These are phyloP conservation scores for Hevea brasiliensis DNA, from an alignment of 345 rosid genomes.

Conservation along the genomic window DNA sequence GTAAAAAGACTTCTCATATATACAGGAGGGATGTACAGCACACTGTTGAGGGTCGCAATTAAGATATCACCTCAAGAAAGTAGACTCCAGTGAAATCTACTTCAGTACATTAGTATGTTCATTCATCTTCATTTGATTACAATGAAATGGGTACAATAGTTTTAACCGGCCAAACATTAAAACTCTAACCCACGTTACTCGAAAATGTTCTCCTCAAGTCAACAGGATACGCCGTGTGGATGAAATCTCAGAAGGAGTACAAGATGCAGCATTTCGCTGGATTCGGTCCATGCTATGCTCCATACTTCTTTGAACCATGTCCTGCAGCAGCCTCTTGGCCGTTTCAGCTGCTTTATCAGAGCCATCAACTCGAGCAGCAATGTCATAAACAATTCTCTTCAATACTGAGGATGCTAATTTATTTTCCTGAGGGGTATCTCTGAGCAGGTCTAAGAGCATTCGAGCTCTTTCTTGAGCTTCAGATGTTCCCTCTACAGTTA, in stretches of 20 bases:
- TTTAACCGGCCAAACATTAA: constrained; percentile 23
- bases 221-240: constrained; percentile 20
- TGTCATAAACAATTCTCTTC: constrained; percentile 59
- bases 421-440: constrained; percentile 63
- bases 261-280: constrained; percentile 42
- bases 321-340: constrained; percentile 62
- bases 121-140: constrained; percentile 21
- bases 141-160: constrained; percentile 13
- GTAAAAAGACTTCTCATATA: constrained; percentile 28
- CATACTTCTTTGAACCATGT: constrained; percentile 75
- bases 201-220: constrained; percentile 4
- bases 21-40: constrained; percentile 37
- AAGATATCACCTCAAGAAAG: constrained; percentile 24
- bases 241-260: constrained; percentile 35
- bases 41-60: constrained; percentile 27
- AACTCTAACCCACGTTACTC: constrained; percentile 17
- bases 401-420: constrained; percentile 52
- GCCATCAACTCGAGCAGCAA: constrained; percentile 59
- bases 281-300: constrained; percentile 54
- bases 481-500: constrained; percentile 65
- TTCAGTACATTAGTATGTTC: constrained; percentile 13
- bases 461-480: constrained; percentile 67
- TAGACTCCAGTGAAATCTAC: constrained; percentile 23
- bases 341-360: constrained; percentile 69
- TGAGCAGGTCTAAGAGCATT: constrained; percentile 59